These are phyloP conservation scores for Sphaerobolus stellatus DNA, from an alignment of 1,284 basidiomycete genomes.

Conservation along the genomic window DNA sequence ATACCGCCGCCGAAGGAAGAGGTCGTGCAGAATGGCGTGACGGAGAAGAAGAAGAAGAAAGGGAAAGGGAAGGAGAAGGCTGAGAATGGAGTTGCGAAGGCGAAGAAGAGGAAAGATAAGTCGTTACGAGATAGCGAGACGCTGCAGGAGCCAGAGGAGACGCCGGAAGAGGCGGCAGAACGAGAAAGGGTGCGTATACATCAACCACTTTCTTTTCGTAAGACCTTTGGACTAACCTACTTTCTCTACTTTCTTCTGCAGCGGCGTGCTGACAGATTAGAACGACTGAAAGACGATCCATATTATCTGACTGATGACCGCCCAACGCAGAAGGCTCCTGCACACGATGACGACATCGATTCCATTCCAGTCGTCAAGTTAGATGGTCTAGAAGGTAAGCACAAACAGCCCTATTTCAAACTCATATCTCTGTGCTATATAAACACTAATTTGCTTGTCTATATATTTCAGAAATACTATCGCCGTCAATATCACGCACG, in stretches of 20 bases:
- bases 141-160: slow-evolving; percentile 45
- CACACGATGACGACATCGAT: slow-evolving; percentile 64
- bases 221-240: slow-evolving; percentile 7
- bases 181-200: slow-evolving; percentile 53
- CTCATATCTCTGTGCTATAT: slow-evolving; percentile 31
- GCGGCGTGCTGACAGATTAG: slow-evolving; percentile 73
- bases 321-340: slow-evolving; percentile 33
- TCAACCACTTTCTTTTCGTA: not conserved
- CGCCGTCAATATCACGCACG: not conserved
- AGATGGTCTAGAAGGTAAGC: slow-evolving; percentile 58
- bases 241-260: slow-evolving; percentile 32
- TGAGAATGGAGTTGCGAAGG: slow-evolving; percentile 38
- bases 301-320: slow-evolving; percentile 79
- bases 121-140: not conserved
- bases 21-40: slow-evolving; percentile 32
- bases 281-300: slow-evolving; percentile 77
- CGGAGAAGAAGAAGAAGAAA: slow-evolving; percentile 41
- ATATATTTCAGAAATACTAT: not conserved
- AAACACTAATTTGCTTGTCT: slow-evolving; percentile 28
- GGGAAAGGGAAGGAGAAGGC: slow-evolving; percentile 46
- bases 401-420: slow-evolving; percentile 38
- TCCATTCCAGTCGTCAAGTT: slow-evolving; percentile 82
- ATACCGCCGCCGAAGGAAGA: slow-evolving; percentile 59
- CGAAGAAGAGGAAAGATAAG: slow-evolving; percentile 32
- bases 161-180: slow-evolving; percentile 54